phyloP scores from a whole-genome alignment of 768 basidiomycete genomes.

The Baorangia bicolor region DNA sequence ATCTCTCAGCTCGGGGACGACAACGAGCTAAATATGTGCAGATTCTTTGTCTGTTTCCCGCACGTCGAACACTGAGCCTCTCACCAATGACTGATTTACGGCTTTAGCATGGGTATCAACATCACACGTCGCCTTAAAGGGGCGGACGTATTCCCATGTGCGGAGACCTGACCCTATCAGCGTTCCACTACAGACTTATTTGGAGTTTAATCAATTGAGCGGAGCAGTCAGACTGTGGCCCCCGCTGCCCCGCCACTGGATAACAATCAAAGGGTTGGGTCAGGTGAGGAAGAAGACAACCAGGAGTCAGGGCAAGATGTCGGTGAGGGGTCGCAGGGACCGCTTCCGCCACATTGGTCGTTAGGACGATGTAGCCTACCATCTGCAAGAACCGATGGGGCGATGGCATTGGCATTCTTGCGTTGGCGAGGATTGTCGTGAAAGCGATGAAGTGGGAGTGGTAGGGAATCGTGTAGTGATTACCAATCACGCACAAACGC shows the following conservation, averaged over 20 bases:
- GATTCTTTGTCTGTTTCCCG: slow-evolving; percentile 14
- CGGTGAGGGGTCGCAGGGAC: not conserved
- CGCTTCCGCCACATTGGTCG: not conserved
- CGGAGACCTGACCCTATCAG: not conserved
- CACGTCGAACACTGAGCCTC: not conserved
- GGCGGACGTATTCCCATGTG: slow-evolving; percentile 13
- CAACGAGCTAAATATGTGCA: slow-evolving; percentile 7
- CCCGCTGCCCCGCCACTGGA: not conserved
- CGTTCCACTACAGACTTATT: not conserved
- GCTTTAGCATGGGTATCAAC: slow-evolving; percentile 5
- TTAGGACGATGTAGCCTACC: not conserved
- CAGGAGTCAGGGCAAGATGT: slow-evolving; percentile 17
- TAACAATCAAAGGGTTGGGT: slow-evolving; percentile 7
- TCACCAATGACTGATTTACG: slow-evolving; percentile 11
- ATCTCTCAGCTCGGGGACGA: not conserved
- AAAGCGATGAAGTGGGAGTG: slow-evolving; percentile 1
- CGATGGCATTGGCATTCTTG: not conserved
- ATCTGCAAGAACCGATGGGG: not conserved
- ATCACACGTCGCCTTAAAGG: slow-evolving; percentile 3
- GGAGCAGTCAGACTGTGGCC: not conserved
- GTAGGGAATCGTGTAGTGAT: slow-evolving; percentile 9
- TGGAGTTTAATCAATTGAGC: not conserved
- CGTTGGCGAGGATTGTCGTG: not conserved
- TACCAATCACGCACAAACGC: slow-evolving; percentile 23
- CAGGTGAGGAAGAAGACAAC: slow-evolving; percentile 8